A percentile compares a stretch with the other conserved stretches of the same genome.
These are phyloP conservation scores for Pachyrhizus erosus DNA, from an alignment of 306 rosid species.

Conservation along the genomic window DNA sequence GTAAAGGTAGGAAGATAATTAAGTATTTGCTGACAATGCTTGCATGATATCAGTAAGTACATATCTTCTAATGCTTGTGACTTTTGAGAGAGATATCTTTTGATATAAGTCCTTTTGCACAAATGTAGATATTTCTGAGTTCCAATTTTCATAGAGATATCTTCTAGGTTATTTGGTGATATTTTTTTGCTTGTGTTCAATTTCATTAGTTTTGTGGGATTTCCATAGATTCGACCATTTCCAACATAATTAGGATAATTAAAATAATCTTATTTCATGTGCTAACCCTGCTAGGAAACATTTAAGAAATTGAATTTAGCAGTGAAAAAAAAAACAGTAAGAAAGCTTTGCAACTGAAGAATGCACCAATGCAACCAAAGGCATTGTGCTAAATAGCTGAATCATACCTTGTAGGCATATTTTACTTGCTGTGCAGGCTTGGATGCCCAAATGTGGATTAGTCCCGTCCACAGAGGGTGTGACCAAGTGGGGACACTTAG, in stretches of 20 bases:
- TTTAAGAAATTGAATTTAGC: neutral
- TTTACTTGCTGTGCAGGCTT: neutral
- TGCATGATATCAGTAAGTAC: slow-evolving; percentile 3
- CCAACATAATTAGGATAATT: neutral
- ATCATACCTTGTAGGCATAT: neutral
- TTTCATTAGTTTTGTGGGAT: neutral
- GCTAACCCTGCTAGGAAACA: neutral
- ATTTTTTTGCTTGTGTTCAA: neutral
- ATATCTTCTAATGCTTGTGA: slow-evolving; percentile 12
- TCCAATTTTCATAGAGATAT: slow-evolving; percentile 1
- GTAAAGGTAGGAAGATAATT: slow-evolving; percentile 56
- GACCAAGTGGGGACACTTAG: neutral
- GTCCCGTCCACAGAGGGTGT: neutral
- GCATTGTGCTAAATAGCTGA: neutral
- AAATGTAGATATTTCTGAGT: slow-evolving; percentile 21
- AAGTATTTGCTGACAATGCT: slow-evolving; percentile 23
- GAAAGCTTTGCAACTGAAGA: neutral
- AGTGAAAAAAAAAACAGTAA: neutral
- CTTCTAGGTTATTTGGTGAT: neutral
- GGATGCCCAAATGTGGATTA: neutral
- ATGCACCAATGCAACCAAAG: neutral
- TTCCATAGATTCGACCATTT: neutral
- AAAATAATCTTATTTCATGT: neutral
- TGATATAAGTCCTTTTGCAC: slow-evolving; percentile 1
- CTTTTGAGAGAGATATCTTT: slow-evolving; percentile 21